phyloP scores from a whole-genome alignment of 2,329 filamentous ascomycete genomes.

The Colletotrichum camelliae region DNA sequence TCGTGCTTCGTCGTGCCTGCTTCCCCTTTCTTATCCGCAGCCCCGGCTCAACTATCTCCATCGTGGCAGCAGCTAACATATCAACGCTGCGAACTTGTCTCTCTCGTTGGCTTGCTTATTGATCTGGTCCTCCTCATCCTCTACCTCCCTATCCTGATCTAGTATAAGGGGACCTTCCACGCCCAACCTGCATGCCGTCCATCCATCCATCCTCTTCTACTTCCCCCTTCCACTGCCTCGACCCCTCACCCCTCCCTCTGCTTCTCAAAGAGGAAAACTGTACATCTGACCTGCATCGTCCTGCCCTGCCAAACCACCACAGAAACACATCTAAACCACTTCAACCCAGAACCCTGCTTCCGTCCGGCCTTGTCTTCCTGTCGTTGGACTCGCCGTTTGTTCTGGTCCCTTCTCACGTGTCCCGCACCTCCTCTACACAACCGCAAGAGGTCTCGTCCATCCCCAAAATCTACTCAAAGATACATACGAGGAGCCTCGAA shows the following conservation, averaged over 20 bases:
- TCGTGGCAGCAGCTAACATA: background rate
- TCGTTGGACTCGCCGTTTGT: background rate
- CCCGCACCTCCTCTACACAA: background rate
- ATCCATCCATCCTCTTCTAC: background rate
- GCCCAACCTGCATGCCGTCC: conserved; percentile 4
- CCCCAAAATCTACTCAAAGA: background rate
- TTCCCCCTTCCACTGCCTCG: conserved; percentile 2
- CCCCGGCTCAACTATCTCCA: background rate
- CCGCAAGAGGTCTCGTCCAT: background rate
- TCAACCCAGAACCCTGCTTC: background rate
- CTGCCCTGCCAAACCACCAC: conserved; percentile 1
- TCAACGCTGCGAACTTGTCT: background rate
- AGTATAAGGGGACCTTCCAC: conserved; percentile 11
- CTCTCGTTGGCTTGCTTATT: background rate
- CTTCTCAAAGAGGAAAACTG: conserved; percentile 14
- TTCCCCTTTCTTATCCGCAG: background rate
- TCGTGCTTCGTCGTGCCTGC: background rate
- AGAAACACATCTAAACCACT: background rate
- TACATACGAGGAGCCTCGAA: conserved; percentile 11
- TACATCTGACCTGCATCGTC: conserved; percentile 18
- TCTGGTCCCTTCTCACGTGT: conserved; percentile 15
- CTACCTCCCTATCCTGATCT: conserved; percentile 14
- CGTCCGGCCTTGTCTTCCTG: background rate
- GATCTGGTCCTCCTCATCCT: background rate
- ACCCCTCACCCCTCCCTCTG: conserved; percentile 10